A percentile compares a stretch with the other conserved stretches of the same genome.
These are phyloP conservation scores for Arctium minus DNA, from an alignment of 129 eudicot genomes.

Conservation along the genomic window DNA sequence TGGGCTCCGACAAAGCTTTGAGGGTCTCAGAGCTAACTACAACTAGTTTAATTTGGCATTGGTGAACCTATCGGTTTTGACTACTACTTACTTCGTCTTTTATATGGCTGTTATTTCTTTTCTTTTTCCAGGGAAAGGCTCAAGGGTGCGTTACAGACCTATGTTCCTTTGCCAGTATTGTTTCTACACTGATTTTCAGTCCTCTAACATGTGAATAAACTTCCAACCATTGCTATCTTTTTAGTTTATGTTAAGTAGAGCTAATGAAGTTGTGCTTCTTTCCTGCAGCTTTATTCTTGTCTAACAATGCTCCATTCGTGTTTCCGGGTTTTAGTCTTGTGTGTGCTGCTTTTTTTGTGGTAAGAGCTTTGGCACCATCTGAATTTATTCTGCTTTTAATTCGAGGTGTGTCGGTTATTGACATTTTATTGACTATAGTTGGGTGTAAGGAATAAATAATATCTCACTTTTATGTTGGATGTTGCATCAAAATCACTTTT, in stretches of 20 bases:
- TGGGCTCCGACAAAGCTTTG: too few species aligned
- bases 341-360: conserved; percentile 63
- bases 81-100: background rate
- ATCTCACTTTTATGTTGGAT: background rate
- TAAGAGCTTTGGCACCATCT: conserved; percentile 27
- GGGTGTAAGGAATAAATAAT: background rate
- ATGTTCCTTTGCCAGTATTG: conserved; percentile 63
- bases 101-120: background rate
- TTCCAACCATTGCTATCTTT: background rate
- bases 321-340: conserved; percentile 90
- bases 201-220: conserved; percentile 37
- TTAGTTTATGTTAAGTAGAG: background rate
- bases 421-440: background rate
- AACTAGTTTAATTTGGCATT: too few species aligned
- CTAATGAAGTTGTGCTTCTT: background rate
- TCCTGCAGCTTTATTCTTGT: conserved; percentile 70
- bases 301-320: conserved; percentile 72
- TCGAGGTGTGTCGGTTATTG: background rate
- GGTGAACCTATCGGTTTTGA: too few species aligned
- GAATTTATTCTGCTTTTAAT: background rate
- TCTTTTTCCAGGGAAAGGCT: conserved; percentile 60
- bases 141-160: conserved; percentile 89
- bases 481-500: conserved; percentile 9
- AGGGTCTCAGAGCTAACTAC: too few species aligned
- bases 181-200: conserved; percentile 69